phyloP scores from a whole-genome alignment of 108 stramenopile genomes.

The Cyclostephanos tholiformis region DNA sequence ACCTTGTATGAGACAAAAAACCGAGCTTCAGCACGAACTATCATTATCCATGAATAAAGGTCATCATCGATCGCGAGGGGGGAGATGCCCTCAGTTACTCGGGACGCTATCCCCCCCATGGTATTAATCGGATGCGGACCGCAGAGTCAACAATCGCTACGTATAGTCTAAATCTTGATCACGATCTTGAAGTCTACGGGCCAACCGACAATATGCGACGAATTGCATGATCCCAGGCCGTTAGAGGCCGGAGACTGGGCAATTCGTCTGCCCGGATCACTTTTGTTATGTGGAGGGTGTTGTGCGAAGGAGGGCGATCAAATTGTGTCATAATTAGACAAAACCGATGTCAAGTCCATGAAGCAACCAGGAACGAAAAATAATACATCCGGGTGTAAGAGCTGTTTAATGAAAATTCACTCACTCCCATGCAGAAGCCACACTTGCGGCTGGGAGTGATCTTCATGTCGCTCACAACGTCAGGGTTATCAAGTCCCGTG shows the following conservation, averaged over 20 bases:
- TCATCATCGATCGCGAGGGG: too few species aligned
- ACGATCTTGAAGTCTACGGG: not conserved
- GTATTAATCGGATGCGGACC: slow-evolving; percentile 7
- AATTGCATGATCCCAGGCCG: slow-evolving; percentile 46
- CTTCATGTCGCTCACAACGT: slow-evolving; percentile 54
- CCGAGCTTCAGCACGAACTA: slow-evolving; percentile 21
- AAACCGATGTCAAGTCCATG: not conserved
- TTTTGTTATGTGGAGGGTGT: slow-evolving; percentile 14
- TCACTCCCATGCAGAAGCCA: slow-evolving; percentile 82
- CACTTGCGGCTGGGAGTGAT: slow-evolving; percentile 71
- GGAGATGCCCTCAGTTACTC: too few species aligned
- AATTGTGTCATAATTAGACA: not conserved
- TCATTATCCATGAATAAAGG: not conserved
- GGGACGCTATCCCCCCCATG: not conserved
- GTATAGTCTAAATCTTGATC: not conserved
- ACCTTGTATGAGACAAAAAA: not conserved
- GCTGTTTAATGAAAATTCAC: slow-evolving; percentile 5
- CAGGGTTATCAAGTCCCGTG: slow-evolving; percentile 56
- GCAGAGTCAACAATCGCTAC: not conserved
- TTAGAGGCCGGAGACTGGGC: slow-evolving; percentile 71
- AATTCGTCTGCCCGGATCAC: slow-evolving; percentile 85
- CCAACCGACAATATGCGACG: slow-evolving; percentile 50
- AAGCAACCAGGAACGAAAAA: not conserved
- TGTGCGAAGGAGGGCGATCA: slow-evolving; percentile 4
- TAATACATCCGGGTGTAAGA: not conserved